These are phyloP conservation scores for Hemisphaericaspora nanyangensis DNA, from an alignment of 805 yeast genomes.

Conservation along the genomic window DNA sequence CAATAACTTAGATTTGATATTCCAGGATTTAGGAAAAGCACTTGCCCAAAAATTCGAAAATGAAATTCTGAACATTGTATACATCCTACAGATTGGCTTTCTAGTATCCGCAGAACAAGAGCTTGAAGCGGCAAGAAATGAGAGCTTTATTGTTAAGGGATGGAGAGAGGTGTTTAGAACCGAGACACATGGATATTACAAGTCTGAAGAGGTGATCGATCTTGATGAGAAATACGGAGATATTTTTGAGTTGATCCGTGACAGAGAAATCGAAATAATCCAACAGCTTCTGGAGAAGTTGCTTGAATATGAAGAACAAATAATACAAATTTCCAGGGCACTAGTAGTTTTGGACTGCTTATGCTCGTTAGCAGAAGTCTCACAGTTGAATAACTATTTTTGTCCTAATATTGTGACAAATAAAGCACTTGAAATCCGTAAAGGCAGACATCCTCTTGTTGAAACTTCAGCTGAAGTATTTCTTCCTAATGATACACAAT, in stretches of 20 bases:
- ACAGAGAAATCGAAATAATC: constrained; percentile 8
- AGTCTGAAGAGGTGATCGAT: not conserved
- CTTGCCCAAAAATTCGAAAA: not conserved
- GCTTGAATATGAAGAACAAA: not conserved
- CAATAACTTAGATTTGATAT: constrained; percentile 5
- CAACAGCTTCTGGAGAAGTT: constrained; percentile 5
- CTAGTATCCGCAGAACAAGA: constrained; percentile 5
- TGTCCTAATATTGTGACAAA: constrained; percentile 1
- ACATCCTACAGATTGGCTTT: constrained; percentile 9
- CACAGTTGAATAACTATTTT: constrained; percentile 1
- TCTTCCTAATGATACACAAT: constrained; percentile 39
- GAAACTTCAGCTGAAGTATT: constrained; percentile 36
- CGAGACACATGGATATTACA: constrained; percentile 5
- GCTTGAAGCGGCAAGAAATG: not conserved
- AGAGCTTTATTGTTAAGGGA: not conserved
- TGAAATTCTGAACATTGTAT: constrained; percentile 4
- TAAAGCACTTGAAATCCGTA: constrained; percentile 20
- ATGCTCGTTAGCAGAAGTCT: constrained; percentile 7
- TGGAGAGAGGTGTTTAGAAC: constrained; percentile 8
- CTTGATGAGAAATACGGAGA: constrained; percentile 8
- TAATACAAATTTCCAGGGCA: not conserved
- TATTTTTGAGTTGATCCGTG: constrained; percentile 6
- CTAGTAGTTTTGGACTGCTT: constrained; percentile 6
- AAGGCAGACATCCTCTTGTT: constrained; percentile 47
- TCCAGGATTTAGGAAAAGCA: constrained; percentile 1